Evolutionary conservation across 345 rosid species (phyloP).

Genomic region (Salix caprea): DNA sequence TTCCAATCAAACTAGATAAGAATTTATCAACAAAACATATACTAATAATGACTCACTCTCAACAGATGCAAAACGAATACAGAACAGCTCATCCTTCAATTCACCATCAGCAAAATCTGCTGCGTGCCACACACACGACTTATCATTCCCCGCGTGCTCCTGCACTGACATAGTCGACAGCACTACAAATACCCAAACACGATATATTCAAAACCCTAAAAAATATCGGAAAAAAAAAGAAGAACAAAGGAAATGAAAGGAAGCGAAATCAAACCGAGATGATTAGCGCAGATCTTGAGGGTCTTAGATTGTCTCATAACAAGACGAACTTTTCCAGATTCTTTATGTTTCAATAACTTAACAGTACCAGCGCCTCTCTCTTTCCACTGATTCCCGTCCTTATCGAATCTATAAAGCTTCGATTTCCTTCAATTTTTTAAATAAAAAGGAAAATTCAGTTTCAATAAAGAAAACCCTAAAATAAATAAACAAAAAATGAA

Average conservation of each 20-base stretch:
- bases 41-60: slow-evolving; percentile 50
- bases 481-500: not conserved
- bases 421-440: slow-evolving; percentile 69
- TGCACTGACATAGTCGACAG: slow-evolving; percentile 48
- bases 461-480: not conserved
- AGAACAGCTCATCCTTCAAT: slow-evolving; percentile 71
- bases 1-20: not conserved
- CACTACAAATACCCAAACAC: slow-evolving; percentile 25
- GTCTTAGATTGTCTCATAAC: slow-evolving; percentile 94
- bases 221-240: not conserved
- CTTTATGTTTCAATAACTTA: slow-evolving; percentile 78
- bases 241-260: not conserved
- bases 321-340: slow-evolving; percentile 69
- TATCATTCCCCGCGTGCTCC: slow-evolving; percentile 69
- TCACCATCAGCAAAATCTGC: slow-evolving; percentile 68
- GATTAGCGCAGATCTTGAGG: slow-evolving; percentile 98
- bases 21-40: not conserved
- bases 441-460: not conserved
- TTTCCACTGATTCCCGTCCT: slow-evolving; percentile 85
- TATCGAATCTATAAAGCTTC: slow-evolving; percentile 79
- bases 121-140: slow-evolving; percentile 77
- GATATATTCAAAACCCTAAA: not conserved
- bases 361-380: slow-evolving; percentile 93
- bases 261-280: slow-evolving; percentile 46
- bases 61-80: slow-evolving; percentile 63